Conservation (phyloP, 1,284 basidiomycete species). For the Ustilago tritici region DNA sequence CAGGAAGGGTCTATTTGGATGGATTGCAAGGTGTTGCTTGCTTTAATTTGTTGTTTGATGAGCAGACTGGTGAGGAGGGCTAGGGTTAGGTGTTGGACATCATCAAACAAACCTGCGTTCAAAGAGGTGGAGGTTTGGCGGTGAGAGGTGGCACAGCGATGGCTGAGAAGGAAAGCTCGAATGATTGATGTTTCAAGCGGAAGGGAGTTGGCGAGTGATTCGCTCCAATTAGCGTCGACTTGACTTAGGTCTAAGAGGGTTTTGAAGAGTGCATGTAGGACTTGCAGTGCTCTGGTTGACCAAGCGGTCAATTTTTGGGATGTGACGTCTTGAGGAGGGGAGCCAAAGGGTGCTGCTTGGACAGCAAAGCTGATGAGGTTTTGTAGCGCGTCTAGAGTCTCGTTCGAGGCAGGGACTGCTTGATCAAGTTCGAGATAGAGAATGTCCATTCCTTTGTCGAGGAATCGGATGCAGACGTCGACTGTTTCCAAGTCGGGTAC, state of each 20-base stretch:
- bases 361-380: slow-evolving; percentile 30
- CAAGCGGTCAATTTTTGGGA: not conserved
- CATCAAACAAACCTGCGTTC: slow-evolving; percentile 26
- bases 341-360: slow-evolving; percentile 29
- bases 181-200: slow-evolving; percentile 19
- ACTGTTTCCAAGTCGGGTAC: slow-evolving; percentile 43
- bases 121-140: not conserved
- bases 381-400: slow-evolving; percentile 23
- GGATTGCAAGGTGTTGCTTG: slow-evolving; percentile 22
- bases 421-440: slow-evolving; percentile 40
- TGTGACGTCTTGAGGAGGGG: not conserved
- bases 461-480: slow-evolving; percentile 44
- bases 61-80: slow-evolving; percentile 47
- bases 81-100: slow-evolving; percentile 47
- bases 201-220: slow-evolving; percentile 31
- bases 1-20: slow-evolving; percentile 20
- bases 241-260: slow-evolving; percentile 45
- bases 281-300: slow-evolving; percentile 29
- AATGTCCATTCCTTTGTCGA: slow-evolving; percentile 48
- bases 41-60: slow-evolving; percentile 47
- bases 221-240: slow-evolving; percentile 48
- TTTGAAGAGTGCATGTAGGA: slow-evolving; percentile 45
- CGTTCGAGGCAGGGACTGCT: slow-evolving; percentile 23
- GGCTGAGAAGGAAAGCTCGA: slow-evolving; percentile 33
- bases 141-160: slow-evolving; percentile 16